A percentile compares a stretch with the other conserved stretches of the same genome.
These are phyloP conservation scores for Parachaetomium inaequale DNA, from an alignment of 495 filamentous ascomycete species.

Conservation along the genomic window DNA sequence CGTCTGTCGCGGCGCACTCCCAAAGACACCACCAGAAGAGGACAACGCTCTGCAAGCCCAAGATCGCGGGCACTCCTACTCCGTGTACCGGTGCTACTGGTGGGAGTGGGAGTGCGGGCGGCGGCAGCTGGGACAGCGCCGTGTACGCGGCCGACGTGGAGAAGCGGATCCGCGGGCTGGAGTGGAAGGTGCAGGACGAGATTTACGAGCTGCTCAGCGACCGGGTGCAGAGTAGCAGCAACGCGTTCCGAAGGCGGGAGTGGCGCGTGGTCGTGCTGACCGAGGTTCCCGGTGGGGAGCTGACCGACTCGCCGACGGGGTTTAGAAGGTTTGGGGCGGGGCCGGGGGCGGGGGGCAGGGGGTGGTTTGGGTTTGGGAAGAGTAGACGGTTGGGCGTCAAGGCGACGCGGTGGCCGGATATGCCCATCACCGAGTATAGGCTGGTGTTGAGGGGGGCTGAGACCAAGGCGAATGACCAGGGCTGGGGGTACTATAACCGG, in stretches of 20 bases:
- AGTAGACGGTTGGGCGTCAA: background rate
- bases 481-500: conserved; percentile 23
- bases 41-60: background rate
- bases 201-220: conserved; percentile 24
- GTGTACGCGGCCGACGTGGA: conserved; percentile 17
- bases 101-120: background rate
- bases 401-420: background rate
- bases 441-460: conserved; percentile 21
- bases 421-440: conserved; percentile 23
- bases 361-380: background rate
- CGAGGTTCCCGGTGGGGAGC: conserved; percentile 17
- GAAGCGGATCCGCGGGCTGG: conserved; percentile 15
- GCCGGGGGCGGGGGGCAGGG: background rate
- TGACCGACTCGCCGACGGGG: conserved; percentile 13
- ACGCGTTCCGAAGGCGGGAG: conserved; percentile 17
- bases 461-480: conserved; percentile 15
- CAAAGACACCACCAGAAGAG: background rate
- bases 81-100: background rate
- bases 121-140: background rate
- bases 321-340: background rate
- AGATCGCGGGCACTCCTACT: background rate
- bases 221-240: conserved; percentile 24
- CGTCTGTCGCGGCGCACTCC: background rate
- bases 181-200: conserved; percentile 28
- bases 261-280: conserved; percentile 22